phyloP scores from a whole-genome alignment of 2,329 filamentous ascomycete species.

The Neonectria neomacrospora region DNA sequence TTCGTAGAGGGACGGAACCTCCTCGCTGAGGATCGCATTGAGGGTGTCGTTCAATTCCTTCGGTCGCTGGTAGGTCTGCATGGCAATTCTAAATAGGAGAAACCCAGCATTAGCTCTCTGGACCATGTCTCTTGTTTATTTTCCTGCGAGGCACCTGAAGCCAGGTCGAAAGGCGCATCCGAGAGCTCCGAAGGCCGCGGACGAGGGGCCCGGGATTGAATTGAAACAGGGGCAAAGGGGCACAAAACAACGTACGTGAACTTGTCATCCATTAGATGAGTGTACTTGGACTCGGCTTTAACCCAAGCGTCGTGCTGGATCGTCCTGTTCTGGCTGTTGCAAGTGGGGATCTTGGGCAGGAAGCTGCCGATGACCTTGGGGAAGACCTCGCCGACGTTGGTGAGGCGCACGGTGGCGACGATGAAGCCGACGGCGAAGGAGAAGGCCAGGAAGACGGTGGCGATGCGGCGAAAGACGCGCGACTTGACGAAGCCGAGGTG shows the following conservation, averaged over 20 bases:
- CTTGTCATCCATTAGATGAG: slow-evolving; percentile 43
- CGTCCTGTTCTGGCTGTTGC: slow-evolving; percentile 30
- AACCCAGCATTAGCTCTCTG: not conserved
- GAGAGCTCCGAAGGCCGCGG: not conserved
- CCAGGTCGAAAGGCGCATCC: not conserved
- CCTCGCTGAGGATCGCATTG: slow-evolving; percentile 38
- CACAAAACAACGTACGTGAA: slow-evolving; percentile 45
- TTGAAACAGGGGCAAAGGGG: not conserved
- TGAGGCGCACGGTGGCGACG: slow-evolving; percentile 30
- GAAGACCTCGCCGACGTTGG: slow-evolving; percentile 31
- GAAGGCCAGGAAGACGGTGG: slow-evolving; percentile 26
- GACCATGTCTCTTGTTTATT: not conserved
- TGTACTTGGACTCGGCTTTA: slow-evolving; percentile 39
- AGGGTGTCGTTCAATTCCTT: slow-evolving; percentile 50
- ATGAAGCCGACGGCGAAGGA: slow-evolving; percentile 29
- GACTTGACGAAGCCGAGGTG: slow-evolving; percentile 31
- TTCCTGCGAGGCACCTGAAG: not conserved
- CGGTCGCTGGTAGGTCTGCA: slow-evolving; percentile 52
- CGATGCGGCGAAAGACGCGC: slow-evolving; percentile 33
- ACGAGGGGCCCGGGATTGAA: not conserved
- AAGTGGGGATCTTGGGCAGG: slow-evolving; percentile 33
- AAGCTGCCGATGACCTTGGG: slow-evolving; percentile 33
- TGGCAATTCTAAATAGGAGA: slow-evolving; percentile 46
- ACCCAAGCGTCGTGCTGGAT: slow-evolving; percentile 36
- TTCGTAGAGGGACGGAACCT: slow-evolving; percentile 52